Conservation (phyloP, 2,329 filamentous ascomycete species). For the Ophiostoma australiae region DNA sequence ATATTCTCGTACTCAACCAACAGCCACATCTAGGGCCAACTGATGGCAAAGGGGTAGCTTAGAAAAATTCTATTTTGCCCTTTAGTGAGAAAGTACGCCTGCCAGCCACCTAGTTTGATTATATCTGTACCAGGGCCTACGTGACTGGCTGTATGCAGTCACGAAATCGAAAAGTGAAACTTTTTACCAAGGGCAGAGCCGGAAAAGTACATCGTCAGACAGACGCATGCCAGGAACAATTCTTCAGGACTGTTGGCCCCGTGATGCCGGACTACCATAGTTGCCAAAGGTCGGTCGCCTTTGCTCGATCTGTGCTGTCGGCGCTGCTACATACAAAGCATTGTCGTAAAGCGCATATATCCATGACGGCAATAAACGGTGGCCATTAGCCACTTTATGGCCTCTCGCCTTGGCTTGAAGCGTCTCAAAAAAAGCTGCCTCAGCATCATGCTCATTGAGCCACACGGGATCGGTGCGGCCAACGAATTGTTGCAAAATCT, state of each 20-base stretch:
- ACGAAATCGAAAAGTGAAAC: background rate
- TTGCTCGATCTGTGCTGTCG: background rate
- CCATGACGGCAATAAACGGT: background rate
- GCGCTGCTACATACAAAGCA: too few species aligned
- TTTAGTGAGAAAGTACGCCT: background rate
- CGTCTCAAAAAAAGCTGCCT: conserved; percentile 7
- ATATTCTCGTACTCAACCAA: background rate
- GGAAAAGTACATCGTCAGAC: background rate
- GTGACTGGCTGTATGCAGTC: background rate
- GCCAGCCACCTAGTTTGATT: background rate
- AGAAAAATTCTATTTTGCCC: conserved; percentile 1
- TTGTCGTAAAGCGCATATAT: background rate
- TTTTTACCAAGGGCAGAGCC: background rate
- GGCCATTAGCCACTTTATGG: background rate
- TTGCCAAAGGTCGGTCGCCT: background rate
- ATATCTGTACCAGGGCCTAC: background rate
- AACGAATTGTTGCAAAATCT: conserved; percentile 1
- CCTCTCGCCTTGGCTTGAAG: background rate
- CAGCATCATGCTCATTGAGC: conserved; percentile 5
- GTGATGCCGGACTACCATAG: background rate
- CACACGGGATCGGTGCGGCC: background rate
- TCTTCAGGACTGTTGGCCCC: background rate
- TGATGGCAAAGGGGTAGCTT: conserved; percentile 4
- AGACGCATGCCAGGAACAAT: background rate
- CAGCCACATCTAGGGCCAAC: background rate